phyloP scores from a whole-genome alignment of 148 eudicot genomes.

The Persicaria tinctoria region DNA sequence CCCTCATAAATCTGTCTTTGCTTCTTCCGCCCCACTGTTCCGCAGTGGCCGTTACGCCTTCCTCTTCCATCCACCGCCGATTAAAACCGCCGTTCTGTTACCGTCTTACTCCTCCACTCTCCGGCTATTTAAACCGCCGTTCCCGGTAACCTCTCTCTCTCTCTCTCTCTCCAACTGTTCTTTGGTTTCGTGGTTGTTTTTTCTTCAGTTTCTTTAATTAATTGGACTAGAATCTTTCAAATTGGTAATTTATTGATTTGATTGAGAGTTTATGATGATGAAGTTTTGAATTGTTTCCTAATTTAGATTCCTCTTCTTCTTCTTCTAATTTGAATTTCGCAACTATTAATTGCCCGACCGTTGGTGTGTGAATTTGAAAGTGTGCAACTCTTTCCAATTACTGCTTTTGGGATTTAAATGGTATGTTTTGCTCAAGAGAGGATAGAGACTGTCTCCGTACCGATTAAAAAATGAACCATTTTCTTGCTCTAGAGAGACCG shows the following conservation, averaged over 20 bases:
- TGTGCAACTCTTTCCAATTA: background rate
- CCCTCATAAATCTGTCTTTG: background rate
- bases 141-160: background rate
- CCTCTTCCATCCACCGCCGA: background rate
- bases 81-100: constrained; percentile 2
- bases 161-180: background rate
- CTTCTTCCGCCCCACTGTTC: background rate
- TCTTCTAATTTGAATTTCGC: background rate
- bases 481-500: background rate
- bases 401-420: background rate
- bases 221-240: background rate
- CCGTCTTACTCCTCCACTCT: background rate
- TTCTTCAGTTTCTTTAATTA: background rate
- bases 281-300: background rate
- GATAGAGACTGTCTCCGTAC: background rate
- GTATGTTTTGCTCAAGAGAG: background rate
- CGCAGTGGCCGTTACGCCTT: background rate
- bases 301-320: background rate
- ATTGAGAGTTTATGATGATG: background rate
- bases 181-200: background rate
- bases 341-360: background rate
- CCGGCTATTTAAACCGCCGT: background rate
- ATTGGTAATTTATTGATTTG: background rate
- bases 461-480: background rate
- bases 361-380: background rate